Evolutionary conservation across 2,329 filamentous ascomycete genomes (phyloP), one percentile per base, ranked within the genome.

Genomic region (Amylocarpus encephaloides): DNA sequence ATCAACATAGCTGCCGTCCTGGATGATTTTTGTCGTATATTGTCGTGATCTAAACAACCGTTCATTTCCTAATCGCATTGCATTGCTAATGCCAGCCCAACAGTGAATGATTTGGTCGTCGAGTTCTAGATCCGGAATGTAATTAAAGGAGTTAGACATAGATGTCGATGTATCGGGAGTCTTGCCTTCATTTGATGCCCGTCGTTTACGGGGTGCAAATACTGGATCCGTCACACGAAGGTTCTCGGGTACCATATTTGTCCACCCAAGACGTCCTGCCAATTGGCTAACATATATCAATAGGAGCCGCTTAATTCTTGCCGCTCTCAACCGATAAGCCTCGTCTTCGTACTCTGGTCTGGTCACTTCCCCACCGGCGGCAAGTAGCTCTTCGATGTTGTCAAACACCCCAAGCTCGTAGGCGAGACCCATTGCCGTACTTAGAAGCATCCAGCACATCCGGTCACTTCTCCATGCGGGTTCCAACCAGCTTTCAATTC

Each of bases 401-500:
- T 97, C 93, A 61, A 97, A 98, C 2, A 98, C 89, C 10, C 93
- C 93, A 30, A 98, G 80, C 67, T 98, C 93, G 59, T 95, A 95
- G 0, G 88, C 89, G 34, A 97, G 74, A 1, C 90, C 87, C 73
- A 92, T 87, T 12, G 89, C 90, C 34, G 90, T 94, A 63, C 89
- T 94, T 29, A 97, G 77, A 12, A 97, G 74, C 89, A 96, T 96
- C 92, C 92, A 96, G 65, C 88, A 95, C 88, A 96, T 95, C 48
- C 90, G 86, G 63, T 96, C 92, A 57, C 86, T 89, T 60, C 92
- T 79, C 89, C 92, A 96, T 7, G 89, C 92, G 2, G 93, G 93
- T 67, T 98, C 93, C 3, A 97, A 80, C 89, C 93, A 97, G 66
- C 89, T 92, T 64, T 95, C 90, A 56, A 96, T 93, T 26, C 90